Base-by-base conservation (phyloP, 257 asterid species). In the Nicotiana knightiana region DNA sequence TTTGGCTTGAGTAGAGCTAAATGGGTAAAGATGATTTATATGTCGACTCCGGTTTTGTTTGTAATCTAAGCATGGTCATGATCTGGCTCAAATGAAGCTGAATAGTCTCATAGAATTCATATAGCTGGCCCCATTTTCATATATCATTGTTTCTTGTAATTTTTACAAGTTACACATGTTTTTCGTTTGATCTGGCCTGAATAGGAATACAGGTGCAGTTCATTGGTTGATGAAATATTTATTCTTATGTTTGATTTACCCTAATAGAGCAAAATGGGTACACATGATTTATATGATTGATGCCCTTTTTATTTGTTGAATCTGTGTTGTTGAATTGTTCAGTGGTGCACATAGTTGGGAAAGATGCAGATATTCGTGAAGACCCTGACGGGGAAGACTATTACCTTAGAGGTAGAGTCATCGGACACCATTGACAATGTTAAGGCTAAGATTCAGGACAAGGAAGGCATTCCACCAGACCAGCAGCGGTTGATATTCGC, bases 331-430 rank as follows among this genome's bases (percentile, higher is more conserved):
- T 24, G 79, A 46, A 6, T 48, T 24, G 61, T 71, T 39, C 80
- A 75, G 80, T n/a, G 63, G 80, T 75, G 63, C 46, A 75, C 80
- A 59, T 24, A 75, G 63, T 15, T 13, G 63, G 43, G 55, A 81
- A 84, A 78, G 57, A 87, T 87, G 89, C 87, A 87, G 89, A 87
- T 87, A 83, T 87, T 84, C 77, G 87, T 87, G 77, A 87, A 87
- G 75, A 87, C 89, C 85, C 87, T 87, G 15, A 87, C 89, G 76
- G 89, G 89, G 55, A 86, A 86, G 83, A 86, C 89, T 35, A 86
- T 86, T 32, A 86, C 89, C 86, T 82, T 86, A n/a, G 89, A 86
- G 86, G 89, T 86, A 16, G 89, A 86, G 63, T 86, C 86, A 5
- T 86, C 88, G 0, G 88, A 86, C 80, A 86, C 88, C 62, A 86